phyloP scores from a whole-genome alignment of 78 protist species.

The Anaeramoeba flamelloides region DNA sequence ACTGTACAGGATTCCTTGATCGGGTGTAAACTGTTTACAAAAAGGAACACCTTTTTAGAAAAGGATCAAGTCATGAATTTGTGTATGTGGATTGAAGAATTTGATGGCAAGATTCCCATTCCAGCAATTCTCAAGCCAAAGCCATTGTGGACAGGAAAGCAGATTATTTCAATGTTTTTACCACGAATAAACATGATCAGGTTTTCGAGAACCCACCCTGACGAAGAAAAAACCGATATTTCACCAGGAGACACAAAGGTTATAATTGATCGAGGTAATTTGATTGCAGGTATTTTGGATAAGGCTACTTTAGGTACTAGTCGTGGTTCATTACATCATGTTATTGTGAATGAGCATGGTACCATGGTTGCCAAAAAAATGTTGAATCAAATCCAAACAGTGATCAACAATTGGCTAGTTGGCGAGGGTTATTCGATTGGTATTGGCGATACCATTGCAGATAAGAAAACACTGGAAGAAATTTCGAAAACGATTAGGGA shows the following conservation, averaged over 20 bases:
- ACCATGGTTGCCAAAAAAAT: slow-evolving; percentile 55
- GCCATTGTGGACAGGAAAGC: slow-evolving; percentile 96
- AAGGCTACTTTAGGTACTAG: neutral
- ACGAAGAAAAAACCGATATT: slow-evolving; percentile 18
- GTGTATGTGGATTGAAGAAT: slow-evolving; percentile 70
- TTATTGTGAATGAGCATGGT: slow-evolving; percentile 69
- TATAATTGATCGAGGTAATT: slow-evolving; percentile 57
- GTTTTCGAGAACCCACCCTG: no score
- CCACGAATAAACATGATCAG: slow-evolving; percentile 46
- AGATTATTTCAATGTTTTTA: slow-evolving; percentile 62
- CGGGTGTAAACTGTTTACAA: slow-evolving; percentile 61
- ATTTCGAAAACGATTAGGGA: slow-evolving; percentile 37
- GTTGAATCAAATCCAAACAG: slow-evolving; percentile 51
- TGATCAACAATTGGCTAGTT: slow-evolving; percentile 79
- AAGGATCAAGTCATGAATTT: slow-evolving; percentile 67
- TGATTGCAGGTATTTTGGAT: slow-evolving; percentile 7
- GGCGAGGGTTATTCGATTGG: slow-evolving; percentile 75
- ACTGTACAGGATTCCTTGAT: slow-evolving; percentile 88
- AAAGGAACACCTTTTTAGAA: slow-evolving; percentile 67
- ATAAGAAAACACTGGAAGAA: slow-evolving; percentile 38
- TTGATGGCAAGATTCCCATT: slow-evolving; percentile 69
- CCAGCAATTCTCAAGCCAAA: slow-evolving; percentile 96
- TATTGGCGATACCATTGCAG: slow-evolving; percentile 85
- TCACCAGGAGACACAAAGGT: slow-evolving; percentile 64
- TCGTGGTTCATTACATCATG: slow-evolving; percentile 61